Evolutionary conservation across 1,284 basidiomycete species (phyloP).

Genomic region (Anthracocystis setariae): DNA sequence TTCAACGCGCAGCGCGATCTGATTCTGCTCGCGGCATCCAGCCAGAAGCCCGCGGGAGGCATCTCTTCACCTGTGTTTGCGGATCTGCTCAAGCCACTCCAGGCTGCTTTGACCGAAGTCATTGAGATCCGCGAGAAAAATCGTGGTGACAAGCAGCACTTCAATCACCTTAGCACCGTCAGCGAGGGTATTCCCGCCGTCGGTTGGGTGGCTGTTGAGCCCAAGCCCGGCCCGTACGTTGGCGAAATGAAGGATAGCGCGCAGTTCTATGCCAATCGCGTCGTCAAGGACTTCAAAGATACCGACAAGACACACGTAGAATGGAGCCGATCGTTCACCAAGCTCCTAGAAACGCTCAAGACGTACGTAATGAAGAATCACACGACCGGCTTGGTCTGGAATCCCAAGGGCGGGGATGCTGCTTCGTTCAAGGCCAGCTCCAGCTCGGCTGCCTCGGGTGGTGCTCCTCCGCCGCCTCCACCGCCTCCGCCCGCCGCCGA

Average conservation of each 20-base stretch:
- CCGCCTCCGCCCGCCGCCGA: constrained; percentile 70
- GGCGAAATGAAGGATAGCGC: constrained; percentile 86
- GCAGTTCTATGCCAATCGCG: constrained; percentile 88
- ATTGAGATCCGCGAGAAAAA: constrained; percentile 83
- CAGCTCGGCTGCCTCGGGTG: constrained; percentile 72
- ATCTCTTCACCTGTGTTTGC: constrained; percentile 73
- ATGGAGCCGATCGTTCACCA: constrained; percentile 83
- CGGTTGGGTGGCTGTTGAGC: constrained; percentile 87
- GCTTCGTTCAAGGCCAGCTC: constrained; percentile 42
- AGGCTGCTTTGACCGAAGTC: constrained; percentile 79
- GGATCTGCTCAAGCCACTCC: constrained; percentile 78
- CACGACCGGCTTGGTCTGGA: constrained; percentile 89
- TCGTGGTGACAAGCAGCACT: constrained; percentile 82
- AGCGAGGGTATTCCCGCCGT: constrained; percentile 85
- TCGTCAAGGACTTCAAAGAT: constrained; percentile 92
- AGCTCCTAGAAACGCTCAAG: constrained; percentile 80
- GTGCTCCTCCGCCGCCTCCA: constrained; percentile 71
- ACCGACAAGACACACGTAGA: constrained; percentile 83
- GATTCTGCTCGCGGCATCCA: constrained; percentile 77
- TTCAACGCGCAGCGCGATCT: constrained; percentile 78
- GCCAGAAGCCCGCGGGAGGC: constrained; percentile 76
- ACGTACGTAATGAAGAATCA: constrained; percentile 88
- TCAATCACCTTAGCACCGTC: constrained; percentile 81
- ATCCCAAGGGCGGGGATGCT: constrained; percentile 71
- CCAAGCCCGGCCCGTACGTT: constrained; percentile 85